A percentile compares a stretch with the other conserved stretches of the same genome.
phyloP scores from a whole-genome alignment of 805 yeast genomes.

The Cyberlindnera maclurae region DNA sequence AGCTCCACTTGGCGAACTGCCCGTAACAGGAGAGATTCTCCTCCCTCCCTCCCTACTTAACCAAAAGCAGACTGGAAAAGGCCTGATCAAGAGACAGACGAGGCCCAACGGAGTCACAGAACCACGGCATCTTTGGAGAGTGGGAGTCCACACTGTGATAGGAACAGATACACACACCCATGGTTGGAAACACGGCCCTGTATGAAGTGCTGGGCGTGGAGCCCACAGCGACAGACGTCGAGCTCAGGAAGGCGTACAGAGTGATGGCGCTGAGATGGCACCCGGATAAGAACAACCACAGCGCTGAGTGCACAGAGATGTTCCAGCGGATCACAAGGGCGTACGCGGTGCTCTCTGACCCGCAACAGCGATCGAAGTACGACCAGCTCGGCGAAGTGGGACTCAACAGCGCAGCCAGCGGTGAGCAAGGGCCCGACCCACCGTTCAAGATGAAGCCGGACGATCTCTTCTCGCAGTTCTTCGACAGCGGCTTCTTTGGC shows the following conservation, averaged over 20 bases:
- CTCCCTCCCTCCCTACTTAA: too few species aligned
- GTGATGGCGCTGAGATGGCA: conserved; percentile 63
- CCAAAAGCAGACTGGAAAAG: too few species aligned
- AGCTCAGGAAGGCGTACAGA: conserved; percentile 51
- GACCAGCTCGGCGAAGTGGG: conserved; percentile 92
- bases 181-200: conserved; percentile 65
- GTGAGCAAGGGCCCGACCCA: conserved; percentile 3
- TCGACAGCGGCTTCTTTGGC: conserved; percentile 23
- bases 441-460: conserved; percentile 18
- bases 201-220: conserved; percentile 56
- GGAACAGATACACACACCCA: too few species aligned
- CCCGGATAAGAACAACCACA: conserved; percentile 69
- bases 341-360: conserved; percentile 75
- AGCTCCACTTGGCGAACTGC: too few species aligned
- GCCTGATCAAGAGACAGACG: too few species aligned
- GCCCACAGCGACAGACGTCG: conserved; percentile 37
- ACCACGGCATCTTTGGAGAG: too few species aligned
- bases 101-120: too few species aligned
- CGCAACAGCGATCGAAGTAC: conserved; percentile 77
- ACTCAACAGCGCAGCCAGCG: conserved; percentile 53
- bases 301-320: conserved; percentile 88
- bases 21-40: too few species aligned
- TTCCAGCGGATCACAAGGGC: conserved; percentile 87
- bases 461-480: conserved; percentile 26
- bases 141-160: too few species aligned